phyloP scores from a whole-genome alignment of 164 flowering plant genomes.

The Tinospora cordifolia region DNA sequence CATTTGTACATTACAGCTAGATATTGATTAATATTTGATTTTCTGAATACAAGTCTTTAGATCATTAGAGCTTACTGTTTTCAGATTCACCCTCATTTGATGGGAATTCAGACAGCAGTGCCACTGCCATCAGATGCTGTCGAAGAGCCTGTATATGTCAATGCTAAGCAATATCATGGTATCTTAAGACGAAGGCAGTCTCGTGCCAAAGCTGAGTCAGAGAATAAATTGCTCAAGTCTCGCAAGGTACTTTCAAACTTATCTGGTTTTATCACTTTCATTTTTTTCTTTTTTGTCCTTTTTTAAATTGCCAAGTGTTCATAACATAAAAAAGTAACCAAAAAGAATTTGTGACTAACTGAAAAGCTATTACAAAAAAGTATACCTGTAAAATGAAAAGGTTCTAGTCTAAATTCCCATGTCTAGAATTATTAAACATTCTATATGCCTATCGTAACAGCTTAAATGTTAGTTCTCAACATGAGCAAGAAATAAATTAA shows the following conservation, averaged over 20 bases:
- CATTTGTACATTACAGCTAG: not conserved
- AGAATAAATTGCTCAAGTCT: constrained; percentile 48
- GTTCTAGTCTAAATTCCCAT: too few species aligned
- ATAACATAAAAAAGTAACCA: too few species aligned
- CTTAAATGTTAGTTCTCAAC: too few species aligned
- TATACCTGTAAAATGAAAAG: too few species aligned
- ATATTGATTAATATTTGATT: not conserved
- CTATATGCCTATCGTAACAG: too few species aligned
- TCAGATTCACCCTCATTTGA: constrained; percentile 66
- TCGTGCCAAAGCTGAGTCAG: constrained; percentile 76
- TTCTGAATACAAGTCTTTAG: not conserved
- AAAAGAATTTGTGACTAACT: too few species aligned
- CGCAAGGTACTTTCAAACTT: constrained; percentile 40
- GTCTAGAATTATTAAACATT: too few species aligned
- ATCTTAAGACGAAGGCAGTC: constrained; percentile 71
- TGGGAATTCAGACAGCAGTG: constrained; percentile 70
- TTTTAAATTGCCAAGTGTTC: too few species aligned
- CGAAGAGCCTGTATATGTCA: constrained; percentile 80
- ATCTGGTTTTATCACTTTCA: not conserved
- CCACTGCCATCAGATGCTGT: constrained; percentile 72
- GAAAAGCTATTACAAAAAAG: too few species aligned
- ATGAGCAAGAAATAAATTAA: too few species aligned
- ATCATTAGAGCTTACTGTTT: constrained; percentile 7
- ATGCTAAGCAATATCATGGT: constrained; percentile 83
- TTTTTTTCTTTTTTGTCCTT: not conserved